Evolutionary conservation across 352 stramenopile genomes (phyloP), one percentile per base, ranked within the genome.

Genomic region (Pythium angustatum): DNA sequence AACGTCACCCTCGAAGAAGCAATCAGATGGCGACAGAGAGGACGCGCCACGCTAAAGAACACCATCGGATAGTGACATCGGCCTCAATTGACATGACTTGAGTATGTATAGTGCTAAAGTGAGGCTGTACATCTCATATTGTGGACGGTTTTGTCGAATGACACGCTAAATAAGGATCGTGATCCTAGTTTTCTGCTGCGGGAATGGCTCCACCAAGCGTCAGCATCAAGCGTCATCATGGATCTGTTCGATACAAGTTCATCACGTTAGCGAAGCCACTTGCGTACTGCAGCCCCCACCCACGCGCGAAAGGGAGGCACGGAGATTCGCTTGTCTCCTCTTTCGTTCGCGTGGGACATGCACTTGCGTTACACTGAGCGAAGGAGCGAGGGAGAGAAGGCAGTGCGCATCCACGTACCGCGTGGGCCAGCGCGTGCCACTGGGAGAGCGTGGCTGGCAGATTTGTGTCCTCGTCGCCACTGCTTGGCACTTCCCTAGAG

Each of bases 401-500:
- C 2, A 5, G 27, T 15, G 28, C 28, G 10, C 2, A 38, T 14
- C 38, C 11, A 83, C 80, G 62, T 77, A 91, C 82, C 68, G 79
- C 82, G n/a, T 77, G 67, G 15, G 82, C 72, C 21, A 91, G 53
- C 49, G 78, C 73, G 19, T 53, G 67, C 82, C 82, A 91, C 34
- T 89, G 78, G 50, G 75, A 58, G 47, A 91, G 47, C 21, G 84
- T 78, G 14, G 75, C 54, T 1, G 78, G 75, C 1, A 91, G 64
- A 50, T 87, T 69, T 50, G 67, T 69, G 62, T 84, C 78, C 28
- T 75, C 76, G 1, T 76, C 87, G 31, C 69, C 77, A 62, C 81
- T 71, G 71, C 78, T 79, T 14, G 79, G 71, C 27, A 89, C 78
- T 41, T 89, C 68, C 81, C 81, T 90, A 28, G 4, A 26, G 3